phyloP scores from a whole-genome alignment of 2,329 filamentous ascomycete genomes.

The Phymatotrichopsis omnivora region DNA sequence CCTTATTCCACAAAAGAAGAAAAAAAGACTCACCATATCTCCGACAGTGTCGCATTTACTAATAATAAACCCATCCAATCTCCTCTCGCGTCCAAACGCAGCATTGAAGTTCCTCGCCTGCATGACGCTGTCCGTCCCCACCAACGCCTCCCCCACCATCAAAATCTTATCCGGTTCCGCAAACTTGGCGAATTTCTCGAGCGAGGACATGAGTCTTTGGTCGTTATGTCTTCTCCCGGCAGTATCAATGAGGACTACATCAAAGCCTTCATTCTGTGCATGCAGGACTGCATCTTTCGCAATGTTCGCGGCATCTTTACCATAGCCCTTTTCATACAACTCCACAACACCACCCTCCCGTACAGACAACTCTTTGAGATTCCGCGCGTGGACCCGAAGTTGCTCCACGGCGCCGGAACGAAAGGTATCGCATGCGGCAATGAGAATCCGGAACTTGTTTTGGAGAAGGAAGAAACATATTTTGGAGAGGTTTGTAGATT shows the following conservation, averaged over 20 bases:
- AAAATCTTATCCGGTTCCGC: conserved; percentile 96
- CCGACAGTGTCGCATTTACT: conserved; percentile 98
- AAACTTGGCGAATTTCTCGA: conserved; percentile 96
- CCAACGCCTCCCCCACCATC: conserved; percentile 89
- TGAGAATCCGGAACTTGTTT: conserved; percentile 90
- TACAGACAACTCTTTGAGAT: conserved; percentile 76
- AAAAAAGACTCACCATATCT: conserved; percentile 63
- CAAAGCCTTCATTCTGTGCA: conserved; percentile 64
- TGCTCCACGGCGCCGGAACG: conserved; percentile 95
- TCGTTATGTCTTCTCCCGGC: conserved; percentile 93
- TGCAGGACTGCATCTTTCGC: conserved; percentile 86
- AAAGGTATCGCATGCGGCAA: conserved; percentile 94
- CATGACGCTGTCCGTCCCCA: conserved; percentile 88
- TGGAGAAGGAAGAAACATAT: conserved; percentile 97
- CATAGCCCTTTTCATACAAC: conserved; percentile 93
- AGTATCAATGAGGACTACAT: conserved; percentile 95
- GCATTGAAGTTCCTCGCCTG: conserved; percentile 95
- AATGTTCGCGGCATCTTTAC: conserved; percentile 91
- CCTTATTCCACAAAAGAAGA: not conserved
- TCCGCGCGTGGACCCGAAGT: conserved; percentile 86
- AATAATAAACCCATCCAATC: conserved; percentile 93
- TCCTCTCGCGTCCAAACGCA: conserved; percentile 70
- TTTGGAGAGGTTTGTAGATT: conserved; percentile 94
- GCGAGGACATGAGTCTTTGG: conserved; percentile 83
- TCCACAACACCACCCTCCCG: conserved; percentile 80